Percentiles rank a stretch among this genome's conserved stretches.
These are phyloP conservation scores for Cyclotella sp. DNA, from an alignment of 108 stramenopile genomes.

Conservation along the genomic window DNA sequence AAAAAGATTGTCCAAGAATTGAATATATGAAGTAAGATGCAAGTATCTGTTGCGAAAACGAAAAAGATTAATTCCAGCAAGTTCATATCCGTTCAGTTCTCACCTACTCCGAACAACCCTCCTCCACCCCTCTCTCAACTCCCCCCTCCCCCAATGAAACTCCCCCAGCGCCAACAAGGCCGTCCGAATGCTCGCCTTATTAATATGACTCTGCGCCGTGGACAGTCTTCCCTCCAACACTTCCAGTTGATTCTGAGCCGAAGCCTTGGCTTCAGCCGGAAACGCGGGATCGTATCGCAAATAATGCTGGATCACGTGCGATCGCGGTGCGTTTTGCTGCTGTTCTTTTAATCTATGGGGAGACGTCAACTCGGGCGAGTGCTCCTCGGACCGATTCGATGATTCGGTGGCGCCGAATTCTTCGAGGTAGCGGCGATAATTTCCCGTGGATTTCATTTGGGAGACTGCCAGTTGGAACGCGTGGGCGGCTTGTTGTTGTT, in stretches of 20 bases:
- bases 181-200: conserved; percentile 82
- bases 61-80: no score
- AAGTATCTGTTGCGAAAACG: no score
- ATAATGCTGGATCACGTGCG: conserved; percentile 20
- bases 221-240: conserved; percentile 64
- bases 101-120: conserved; percentile 52
- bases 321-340: background rate
- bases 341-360: conserved; percentile 1
- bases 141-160: conserved; percentile 62
- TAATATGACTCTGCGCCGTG: conserved; percentile 71
- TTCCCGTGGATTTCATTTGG: conserved; percentile 61
- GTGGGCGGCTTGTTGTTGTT: conserved; percentile 7
- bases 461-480: conserved; percentile 60
- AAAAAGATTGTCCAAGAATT: background rate
- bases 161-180: conserved; percentile 66
- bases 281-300: conserved; percentile 28
- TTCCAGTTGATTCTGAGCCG: conserved; percentile 13
- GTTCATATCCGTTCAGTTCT: no score
- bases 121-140: conserved; percentile 55
- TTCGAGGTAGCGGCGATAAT: conserved; percentile 61
- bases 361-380: conserved; percentile 7
- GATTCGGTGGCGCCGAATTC: conserved; percentile 41
- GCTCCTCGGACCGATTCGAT: background rate
- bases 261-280: conserved; percentile 1
- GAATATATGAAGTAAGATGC: background rate